Evolutionary conservation across 1,139 yeast genomes (phyloP).

Genomic region (Candida sojae): DNA sequence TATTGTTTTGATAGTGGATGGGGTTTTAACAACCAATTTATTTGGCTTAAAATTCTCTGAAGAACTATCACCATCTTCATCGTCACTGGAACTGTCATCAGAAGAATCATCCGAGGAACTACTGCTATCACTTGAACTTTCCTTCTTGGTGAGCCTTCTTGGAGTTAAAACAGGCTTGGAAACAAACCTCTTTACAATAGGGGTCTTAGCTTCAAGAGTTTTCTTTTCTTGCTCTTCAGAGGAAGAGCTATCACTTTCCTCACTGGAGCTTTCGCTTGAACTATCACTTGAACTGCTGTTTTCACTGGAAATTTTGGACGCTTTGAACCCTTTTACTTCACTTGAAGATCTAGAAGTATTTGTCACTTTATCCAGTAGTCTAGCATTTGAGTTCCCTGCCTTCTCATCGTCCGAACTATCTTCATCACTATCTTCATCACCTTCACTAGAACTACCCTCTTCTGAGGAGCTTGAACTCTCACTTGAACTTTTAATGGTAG

Average conservation of each 20-base stretch:
- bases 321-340: too few species aligned
- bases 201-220: background rate
- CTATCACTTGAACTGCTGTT: conserved; percentile 1
- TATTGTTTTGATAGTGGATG: background rate
- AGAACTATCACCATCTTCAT: conserved; percentile 1
- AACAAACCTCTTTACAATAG: background rate
- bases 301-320: conserved; percentile 11
- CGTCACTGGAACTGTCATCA: background rate
- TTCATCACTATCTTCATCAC: conserved; percentile 5
- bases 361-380: too few species aligned
- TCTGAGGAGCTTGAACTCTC: background rate
- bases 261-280: conserved; percentile 2
- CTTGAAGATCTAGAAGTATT: too few species aligned
- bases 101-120: background rate
- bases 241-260: background rate
- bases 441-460: background rate
- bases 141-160: background rate
- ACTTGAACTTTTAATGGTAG: background rate
- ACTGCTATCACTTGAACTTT: background rate
- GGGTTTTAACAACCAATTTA: background rate
- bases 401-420: too few species aligned
- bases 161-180: background rate
- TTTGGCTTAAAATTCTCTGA: background rate
- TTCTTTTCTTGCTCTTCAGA: background rate
- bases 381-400: too few species aligned